Evolutionary conservation across 2,329 filamentous ascomycete genomes (phyloP), one percentile per base, ranked within the genome.

Genomic region (Arthroderma sp.): DNA sequence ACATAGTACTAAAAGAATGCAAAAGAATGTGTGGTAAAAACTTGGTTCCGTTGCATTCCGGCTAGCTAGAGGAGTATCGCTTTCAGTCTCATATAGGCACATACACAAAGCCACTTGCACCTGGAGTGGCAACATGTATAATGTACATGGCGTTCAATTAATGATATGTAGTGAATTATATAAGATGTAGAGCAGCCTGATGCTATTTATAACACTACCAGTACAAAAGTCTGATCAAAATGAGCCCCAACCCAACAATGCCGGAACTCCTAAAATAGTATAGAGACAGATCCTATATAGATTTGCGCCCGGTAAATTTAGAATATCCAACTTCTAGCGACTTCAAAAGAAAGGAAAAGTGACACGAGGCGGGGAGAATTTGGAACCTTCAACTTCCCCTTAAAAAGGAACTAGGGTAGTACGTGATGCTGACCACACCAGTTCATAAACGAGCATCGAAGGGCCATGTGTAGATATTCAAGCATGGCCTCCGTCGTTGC

Each of bases 401-500:
- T 9, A 8, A 43, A 43, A 43, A 11, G 41, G 2, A 43, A 43
- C 17, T 43, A 41, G 23, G 13, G 19, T 13, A 51, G 25, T 51
- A 51, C 33, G 23, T n/a, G 4, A n/a, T 51, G 23, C 19, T 17
- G 44, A 8, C n/a, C 25, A 31, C 13, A 25, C 23, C 15, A 4
- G 8, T 31, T 9, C n/a, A n/a, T 33, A 28, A 31, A 11, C 19
- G 7, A 49, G 28, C 21, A 51, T 13, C 31, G 33, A n/a, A 31
- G 15, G 23, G 53, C 11, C n/a, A 28, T 39, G 21, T 5, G 43
- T 38, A 35, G 11, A 19, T 49, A 53, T 39, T 49, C 55, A 63
- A 19, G 61, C 59, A 49, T 66, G 58, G 35, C 58, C 57, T 11
- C 57, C 66, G 61, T 74, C 71, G 56, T 74, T 70, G 37, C 67